phyloP scores from a whole-genome alignment of 257 asterid species.

The Solanum pimpinellifolium region DNA sequence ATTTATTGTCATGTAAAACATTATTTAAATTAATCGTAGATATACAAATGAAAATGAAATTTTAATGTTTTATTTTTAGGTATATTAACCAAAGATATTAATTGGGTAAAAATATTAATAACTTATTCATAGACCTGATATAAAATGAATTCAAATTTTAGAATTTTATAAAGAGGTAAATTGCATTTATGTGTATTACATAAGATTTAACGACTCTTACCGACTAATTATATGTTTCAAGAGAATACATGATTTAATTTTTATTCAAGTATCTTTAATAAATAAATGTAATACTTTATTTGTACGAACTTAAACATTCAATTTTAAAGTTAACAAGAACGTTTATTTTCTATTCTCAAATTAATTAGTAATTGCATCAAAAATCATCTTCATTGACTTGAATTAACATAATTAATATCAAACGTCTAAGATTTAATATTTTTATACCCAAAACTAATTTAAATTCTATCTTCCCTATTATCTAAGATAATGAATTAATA shows the following conservation, averaged over 20 bases:
- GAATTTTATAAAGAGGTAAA: not conserved
- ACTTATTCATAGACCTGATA: not conserved
- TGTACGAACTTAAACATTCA: not conserved
- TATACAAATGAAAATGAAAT: fast-evolving
- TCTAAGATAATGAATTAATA: not conserved
- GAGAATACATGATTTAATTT: not conserved
- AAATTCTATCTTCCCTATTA: not conserved
- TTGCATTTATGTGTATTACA: not conserved
- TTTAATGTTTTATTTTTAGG: fast-evolving
- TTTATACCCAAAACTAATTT: not conserved
- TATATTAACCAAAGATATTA: not conserved
- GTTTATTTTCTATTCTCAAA: not conserved
- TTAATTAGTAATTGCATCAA: not conserved
- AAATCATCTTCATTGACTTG: not conserved
- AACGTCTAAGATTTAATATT: not conserved
- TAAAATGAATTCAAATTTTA: not conserved
- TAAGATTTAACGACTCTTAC: not conserved
- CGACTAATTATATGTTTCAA: not conserved
- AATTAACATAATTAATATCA: not conserved
- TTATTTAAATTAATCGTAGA: not conserved
- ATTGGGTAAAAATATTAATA: not conserved
- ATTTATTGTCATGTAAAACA: not conserved
- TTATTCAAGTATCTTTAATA: not conserved
- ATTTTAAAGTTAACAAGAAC: not conserved
- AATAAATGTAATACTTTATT: not conserved